Conservation (phyloP, 257 asterid species). For the Capsicum baccatum region DNA sequence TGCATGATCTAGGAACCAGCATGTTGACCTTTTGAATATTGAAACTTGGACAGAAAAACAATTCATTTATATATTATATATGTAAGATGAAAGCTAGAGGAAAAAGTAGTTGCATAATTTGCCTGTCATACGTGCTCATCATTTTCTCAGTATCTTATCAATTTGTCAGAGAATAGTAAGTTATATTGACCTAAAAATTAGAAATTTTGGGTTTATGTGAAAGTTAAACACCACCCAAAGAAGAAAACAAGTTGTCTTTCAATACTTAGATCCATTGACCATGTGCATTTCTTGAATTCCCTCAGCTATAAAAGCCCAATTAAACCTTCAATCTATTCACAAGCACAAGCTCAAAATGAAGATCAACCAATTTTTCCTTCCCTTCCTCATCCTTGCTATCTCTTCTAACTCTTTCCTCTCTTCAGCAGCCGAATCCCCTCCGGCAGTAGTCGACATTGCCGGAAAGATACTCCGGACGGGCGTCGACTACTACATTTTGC, state of each 20-base stretch:
- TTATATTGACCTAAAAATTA: neutral
- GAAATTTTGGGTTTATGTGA: neutral
- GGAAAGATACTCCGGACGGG: constrained; percentile 30
- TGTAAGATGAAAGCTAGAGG: neutral
- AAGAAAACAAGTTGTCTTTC: neutral
- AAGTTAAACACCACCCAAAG: neutral
- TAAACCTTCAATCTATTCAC: constrained; percentile 3
- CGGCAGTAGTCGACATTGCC: constrained; percentile 7
- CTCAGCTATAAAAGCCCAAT: constrained; percentile 16
- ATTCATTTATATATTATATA: neutral
- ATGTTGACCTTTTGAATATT: constrained; percentile 22
- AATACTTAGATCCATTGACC: neutral
- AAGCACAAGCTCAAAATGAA: constrained; percentile 14
- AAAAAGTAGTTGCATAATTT: neutral
- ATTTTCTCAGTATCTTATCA: neutral
- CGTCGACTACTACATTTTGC: constrained; percentile 49
- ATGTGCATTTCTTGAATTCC: constrained; percentile 9
- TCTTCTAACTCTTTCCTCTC: constrained; percentile 17
- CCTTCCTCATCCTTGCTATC: constrained; percentile 18
- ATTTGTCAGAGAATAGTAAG: neutral
- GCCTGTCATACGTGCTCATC: neutral
- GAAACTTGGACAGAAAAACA: constrained; percentile 1
- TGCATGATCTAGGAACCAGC: neutral
- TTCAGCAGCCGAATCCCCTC: constrained; percentile 29
- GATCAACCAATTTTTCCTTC: constrained; percentile 1